Evolutionary conservation across 2,329 filamentous ascomycete genomes (phyloP).

Genomic region (Xylaria arbuscula): DNA sequence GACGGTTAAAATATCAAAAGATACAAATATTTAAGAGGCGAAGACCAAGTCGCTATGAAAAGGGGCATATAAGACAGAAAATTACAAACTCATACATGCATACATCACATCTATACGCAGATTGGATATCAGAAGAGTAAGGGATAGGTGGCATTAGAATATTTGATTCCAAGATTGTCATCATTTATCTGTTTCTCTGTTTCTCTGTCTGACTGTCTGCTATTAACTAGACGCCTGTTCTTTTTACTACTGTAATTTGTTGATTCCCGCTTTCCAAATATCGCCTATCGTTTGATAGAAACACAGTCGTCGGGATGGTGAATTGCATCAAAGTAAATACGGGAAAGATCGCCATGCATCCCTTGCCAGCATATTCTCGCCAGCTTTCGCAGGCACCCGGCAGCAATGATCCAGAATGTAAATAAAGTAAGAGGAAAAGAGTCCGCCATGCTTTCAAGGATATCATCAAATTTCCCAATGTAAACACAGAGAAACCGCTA

Average conservation of each 20-base stretch:
- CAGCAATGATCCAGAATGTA: slow-evolving; percentile 27
- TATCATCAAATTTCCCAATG: slow-evolving; percentile 49
- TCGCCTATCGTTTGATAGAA: slow-evolving; percentile 4
- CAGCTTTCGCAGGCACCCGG: slow-evolving; percentile 4
- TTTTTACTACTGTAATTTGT: slow-evolving; percentile 10
- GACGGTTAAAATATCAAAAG: too few relatives aligned
- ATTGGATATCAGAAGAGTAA: neutral
- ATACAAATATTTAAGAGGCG: too few relatives aligned
- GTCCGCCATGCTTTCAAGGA: slow-evolving; percentile 47
- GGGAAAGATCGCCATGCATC: slow-evolving; percentile 16
- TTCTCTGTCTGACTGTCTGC: slow-evolving; percentile 24
- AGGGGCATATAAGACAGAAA: too few relatives aligned
- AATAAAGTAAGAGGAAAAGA: slow-evolving; percentile 15
- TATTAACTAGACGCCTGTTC: neutral
- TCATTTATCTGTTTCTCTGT: slow-evolving; percentile 2
- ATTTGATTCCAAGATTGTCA: slow-evolving; percentile 1
- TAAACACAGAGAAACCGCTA: slow-evolving; percentile 42
- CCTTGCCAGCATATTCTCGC: slow-evolving; percentile 13
- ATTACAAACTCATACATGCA: neutral
- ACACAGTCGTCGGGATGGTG: slow-evolving; percentile 8
- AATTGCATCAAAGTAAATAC: slow-evolving; percentile 23
- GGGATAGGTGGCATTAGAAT: too few relatives aligned
- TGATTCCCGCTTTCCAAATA: slow-evolving; percentile 22
- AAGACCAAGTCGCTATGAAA: too few relatives aligned
- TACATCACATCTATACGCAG: neutral